Conservation (phyloP, 2,329 filamentous ascomycete genomes). For the Plenodomus lindquistii region DNA sequence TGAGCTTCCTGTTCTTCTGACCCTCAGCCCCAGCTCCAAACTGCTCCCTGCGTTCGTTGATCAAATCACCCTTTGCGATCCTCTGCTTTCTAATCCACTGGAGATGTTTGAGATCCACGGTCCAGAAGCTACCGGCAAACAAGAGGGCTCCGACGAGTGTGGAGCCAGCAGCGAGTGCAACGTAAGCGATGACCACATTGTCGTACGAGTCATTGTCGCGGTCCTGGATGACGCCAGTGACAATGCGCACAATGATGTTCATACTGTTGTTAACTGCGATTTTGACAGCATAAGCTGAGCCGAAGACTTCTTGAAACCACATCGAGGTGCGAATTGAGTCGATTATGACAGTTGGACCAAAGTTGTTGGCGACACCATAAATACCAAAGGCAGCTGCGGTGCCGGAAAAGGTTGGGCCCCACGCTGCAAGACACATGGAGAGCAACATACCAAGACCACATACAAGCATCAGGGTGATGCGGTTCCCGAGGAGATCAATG, state of each 20-base stretch:
- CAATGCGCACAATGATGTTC: conserved; percentile 63
- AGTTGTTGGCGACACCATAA: conserved; percentile 59
- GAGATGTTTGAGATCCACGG: conserved; percentile 53
- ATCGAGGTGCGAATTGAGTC: conserved; percentile 64
- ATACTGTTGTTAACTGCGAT: conserved; percentile 67
- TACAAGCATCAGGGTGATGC: conserved; percentile 51
- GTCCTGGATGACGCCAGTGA: conserved; percentile 64
- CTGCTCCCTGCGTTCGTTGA: conserved; percentile 49
- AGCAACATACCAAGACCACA: conserved; percentile 57
- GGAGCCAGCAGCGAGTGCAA: conserved; percentile 56
- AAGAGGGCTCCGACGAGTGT: conserved; percentile 52
- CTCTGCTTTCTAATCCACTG: conserved; percentile 64
- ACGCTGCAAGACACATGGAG: conserved; percentile 60
- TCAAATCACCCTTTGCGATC: conserved; percentile 49
- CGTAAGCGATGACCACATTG: conserved; percentile 60
- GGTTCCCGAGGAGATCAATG: conserved; percentile 60
- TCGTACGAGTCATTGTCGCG: conserved; percentile 60
- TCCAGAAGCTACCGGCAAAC: conserved; percentile 45
- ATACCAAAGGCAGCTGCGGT: conserved; percentile 64
- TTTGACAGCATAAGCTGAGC: conserved; percentile 63
- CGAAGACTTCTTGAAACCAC: conserved; percentile 64
- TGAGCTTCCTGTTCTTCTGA: conserved; percentile 45
- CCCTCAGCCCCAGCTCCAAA: conserved; percentile 42
- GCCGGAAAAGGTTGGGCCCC: conserved; percentile 53
- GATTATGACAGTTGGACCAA: conserved; percentile 64